phyloP scores from a whole-genome alignment of 176 grass and related monocot species.

The Zizania latifolia region DNA sequence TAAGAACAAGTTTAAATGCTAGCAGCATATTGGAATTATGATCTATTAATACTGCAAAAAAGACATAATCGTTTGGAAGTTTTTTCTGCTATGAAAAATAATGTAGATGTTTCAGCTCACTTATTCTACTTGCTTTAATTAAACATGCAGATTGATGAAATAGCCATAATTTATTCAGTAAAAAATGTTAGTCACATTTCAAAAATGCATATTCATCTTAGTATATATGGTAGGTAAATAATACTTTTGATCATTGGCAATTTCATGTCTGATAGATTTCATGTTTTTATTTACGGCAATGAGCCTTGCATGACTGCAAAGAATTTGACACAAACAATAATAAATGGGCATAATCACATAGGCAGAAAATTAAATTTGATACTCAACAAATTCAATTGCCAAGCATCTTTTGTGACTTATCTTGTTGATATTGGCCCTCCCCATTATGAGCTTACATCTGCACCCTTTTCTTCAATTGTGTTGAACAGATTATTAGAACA shows the following conservation, averaged over 20 bases:
- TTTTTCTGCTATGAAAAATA: background rate
- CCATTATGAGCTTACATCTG: constrained; percentile 9
- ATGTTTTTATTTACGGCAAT: background rate
- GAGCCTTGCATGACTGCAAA: background rate
- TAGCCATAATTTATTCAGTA: background rate
- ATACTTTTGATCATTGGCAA: background rate
- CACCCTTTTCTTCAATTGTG: background rate
- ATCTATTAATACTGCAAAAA: background rate
- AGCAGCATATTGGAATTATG: background rate
- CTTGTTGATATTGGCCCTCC: background rate
- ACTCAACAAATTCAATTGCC: background rate
- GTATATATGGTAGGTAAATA: background rate
- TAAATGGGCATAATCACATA: background rate
- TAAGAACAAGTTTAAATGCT: background rate
- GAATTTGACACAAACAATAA: constrained; percentile 11
- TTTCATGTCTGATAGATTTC: background rate
- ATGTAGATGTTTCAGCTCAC: background rate
- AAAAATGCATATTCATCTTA: background rate
- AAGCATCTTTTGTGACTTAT: background rate
- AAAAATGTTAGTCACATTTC: background rate
- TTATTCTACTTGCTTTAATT: background rate
- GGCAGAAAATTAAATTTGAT: background rate
- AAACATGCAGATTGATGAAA: constrained; percentile 13
- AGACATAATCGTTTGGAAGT: background rate
- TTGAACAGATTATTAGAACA: background rate